phyloP scores from a whole-genome alignment of 2,329 filamentous ascomycete genomes.

The Epichloe elymi region DNA sequence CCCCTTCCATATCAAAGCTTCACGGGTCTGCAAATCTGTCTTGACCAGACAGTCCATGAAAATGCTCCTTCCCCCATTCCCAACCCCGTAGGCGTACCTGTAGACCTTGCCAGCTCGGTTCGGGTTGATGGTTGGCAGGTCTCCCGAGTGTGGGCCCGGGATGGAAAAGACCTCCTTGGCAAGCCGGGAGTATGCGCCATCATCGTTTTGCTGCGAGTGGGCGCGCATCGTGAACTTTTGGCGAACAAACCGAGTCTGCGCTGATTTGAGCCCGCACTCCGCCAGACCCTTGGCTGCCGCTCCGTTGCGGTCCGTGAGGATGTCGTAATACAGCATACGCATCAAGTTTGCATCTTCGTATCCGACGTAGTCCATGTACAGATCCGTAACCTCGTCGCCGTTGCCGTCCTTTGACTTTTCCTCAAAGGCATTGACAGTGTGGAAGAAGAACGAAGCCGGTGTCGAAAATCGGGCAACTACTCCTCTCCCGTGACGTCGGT shows the following conservation, averaged over 20 bases:
- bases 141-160: conserved; percentile 40
- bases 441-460: conserved; percentile 63
- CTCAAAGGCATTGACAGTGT: conserved; percentile 67
- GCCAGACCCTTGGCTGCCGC: conserved; percentile 31
- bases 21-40: conserved; percentile 44
- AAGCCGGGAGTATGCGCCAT: conserved; percentile 8
- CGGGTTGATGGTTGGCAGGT: conserved; percentile 56
- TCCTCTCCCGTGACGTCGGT: conserved; percentile 47
- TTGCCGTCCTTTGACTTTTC: conserved; percentile 29
- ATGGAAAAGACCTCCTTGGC: conserved; percentile 31
- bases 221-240: conserved; percentile 28
- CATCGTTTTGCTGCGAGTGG: not conserved
- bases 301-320: conserved; percentile 41
- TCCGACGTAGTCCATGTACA: conserved; percentile 52
- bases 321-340: conserved; percentile 55
- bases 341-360: conserved; percentile 55
- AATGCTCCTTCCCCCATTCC: conserved; percentile 45
- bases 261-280: conserved; percentile 22
- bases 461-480: conserved; percentile 57
- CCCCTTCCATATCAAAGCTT: conserved; percentile 42
- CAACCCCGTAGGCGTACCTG: conserved; percentile 47
- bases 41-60: conserved; percentile 53
- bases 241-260: conserved; percentile 26
- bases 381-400: conserved; percentile 22
- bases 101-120: conserved; percentile 35